Percentiles rank a stretch among this genome's conserved stretches.
Evolutionary conservation across 176 grass and related monocot species (phyloP).

Genomic region (Triticum turgidum): DNA sequence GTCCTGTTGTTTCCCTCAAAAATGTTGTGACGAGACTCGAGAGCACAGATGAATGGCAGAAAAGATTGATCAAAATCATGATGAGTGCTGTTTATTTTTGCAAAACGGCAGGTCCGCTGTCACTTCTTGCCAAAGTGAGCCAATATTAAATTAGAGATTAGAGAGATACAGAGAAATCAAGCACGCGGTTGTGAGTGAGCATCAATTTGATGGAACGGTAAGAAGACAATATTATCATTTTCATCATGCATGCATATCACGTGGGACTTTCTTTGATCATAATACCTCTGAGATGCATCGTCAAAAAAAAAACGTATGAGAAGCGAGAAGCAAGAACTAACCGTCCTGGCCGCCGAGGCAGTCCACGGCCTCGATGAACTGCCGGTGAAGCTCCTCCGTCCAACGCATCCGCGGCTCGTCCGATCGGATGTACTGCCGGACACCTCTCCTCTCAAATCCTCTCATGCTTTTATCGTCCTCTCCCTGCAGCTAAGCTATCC

Average conservation of each 20-base stretch:
- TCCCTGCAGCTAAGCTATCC: neutral
- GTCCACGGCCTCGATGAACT: conserved; percentile 70
- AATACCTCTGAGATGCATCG: too few species aligned
- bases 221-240: neutral
- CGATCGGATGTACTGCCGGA: conserved; percentile 87
- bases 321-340: conserved; percentile 30
- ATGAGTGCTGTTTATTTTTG: neutral
- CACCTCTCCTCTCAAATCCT: conserved; percentile 62
- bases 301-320: neutral
- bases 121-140: neutral
- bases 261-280: neutral
- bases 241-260: conserved; percentile 17
- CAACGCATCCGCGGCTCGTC: conserved; percentile 75
- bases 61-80: neutral
- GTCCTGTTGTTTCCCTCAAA: too few species aligned
- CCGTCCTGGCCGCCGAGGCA: conserved; percentile 74
- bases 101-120: neutral
- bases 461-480: conserved; percentile 29
- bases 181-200: neutral
- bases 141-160: neutral
- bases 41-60: neutral
- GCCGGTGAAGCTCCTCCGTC: conserved; percentile 88
- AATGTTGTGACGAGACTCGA: too few species aligned
- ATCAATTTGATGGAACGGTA: neutral
- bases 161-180: neutral